Evolutionary conservation across 106 monocot species (phyloP).

Genomic region (Platanthera guangdongensis): DNA sequence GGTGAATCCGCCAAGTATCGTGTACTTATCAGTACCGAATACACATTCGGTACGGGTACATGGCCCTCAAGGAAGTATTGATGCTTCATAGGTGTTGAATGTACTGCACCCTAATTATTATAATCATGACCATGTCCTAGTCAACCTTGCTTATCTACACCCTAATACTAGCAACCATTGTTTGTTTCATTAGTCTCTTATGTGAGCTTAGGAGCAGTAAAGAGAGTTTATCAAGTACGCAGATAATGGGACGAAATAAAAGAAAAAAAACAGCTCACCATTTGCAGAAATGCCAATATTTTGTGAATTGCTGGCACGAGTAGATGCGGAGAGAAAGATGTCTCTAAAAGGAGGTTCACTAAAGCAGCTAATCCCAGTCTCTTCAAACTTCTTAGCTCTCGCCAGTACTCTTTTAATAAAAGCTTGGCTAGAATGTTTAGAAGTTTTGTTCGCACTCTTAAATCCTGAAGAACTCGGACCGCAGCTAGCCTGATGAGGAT

Average conservation of each 20-base stretch:
- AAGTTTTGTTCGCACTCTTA: constrained; percentile 36
- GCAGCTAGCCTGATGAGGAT: constrained; percentile 18
- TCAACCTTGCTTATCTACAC: background rate
- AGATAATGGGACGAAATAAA: background rate
- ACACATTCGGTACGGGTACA: too few relatives aligned
- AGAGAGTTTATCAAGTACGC: background rate
- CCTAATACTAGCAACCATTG: background rate
- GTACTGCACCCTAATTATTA: too few relatives aligned
- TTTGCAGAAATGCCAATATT: background rate
- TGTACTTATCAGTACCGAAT: too few relatives aligned
- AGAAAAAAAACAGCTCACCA: constrained; percentile 7
- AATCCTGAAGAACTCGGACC: constrained; percentile 30
- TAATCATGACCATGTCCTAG: too few relatives aligned
- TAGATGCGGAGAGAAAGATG: constrained; percentile 26
- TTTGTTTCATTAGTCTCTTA: background rate
- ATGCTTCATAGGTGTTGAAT: too few relatives aligned
- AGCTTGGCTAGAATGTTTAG: constrained; percentile 30
- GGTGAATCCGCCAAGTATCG: too few relatives aligned
- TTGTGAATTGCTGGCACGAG: constrained; percentile 19
- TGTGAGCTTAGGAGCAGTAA: background rate
- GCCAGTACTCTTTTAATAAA: constrained; percentile 43
- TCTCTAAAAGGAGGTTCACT: constrained; percentile 38
- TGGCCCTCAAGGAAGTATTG: too few relatives aligned
- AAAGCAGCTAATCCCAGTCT: constrained; percentile 42
- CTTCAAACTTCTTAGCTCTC: constrained; percentile 32